Percentiles rank a stretch among this genome's conserved stretches.
These are phyloP conservation scores for Didymella exigua DNA, from an alignment of 2,329 filamentous ascomycete species.

Conservation along the genomic window DNA sequence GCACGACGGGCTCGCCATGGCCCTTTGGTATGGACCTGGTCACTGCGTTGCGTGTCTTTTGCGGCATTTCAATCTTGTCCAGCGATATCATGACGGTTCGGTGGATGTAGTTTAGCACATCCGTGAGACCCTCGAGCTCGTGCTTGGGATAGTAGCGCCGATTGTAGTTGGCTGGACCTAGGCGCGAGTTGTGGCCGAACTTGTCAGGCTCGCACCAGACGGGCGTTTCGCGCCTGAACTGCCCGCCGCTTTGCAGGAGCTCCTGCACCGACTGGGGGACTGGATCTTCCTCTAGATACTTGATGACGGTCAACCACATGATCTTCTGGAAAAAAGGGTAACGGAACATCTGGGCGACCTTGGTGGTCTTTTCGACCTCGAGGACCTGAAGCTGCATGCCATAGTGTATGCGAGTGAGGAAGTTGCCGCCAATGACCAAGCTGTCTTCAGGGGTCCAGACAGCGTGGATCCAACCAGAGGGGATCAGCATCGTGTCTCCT, in stretches of 20 bases:
- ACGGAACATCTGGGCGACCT: constrained; percentile 68
- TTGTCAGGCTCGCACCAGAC: constrained; percentile 65
- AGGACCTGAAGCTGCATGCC: constrained; percentile 69
- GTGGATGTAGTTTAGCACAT: constrained; percentile 66
- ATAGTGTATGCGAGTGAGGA: constrained; percentile 68
- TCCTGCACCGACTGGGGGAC: constrained; percentile 63
- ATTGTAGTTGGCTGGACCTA: constrained; percentile 61
- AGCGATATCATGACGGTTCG: constrained; percentile 66
- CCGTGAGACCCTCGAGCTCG: constrained; percentile 65
- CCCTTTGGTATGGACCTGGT: constrained; percentile 68
- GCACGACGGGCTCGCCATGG: constrained; percentile 64
- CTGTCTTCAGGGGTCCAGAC: constrained; percentile 74
- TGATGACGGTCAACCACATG: constrained; percentile 70
- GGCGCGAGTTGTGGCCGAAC: constrained; percentile 56
- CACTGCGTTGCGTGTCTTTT: constrained; percentile 64
- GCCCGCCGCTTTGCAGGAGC: constrained; percentile 60
- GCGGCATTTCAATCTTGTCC: constrained; percentile 65
- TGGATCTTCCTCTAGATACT: constrained; percentile 68
- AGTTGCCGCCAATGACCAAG: constrained; percentile 73
- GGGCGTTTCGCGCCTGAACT: constrained; percentile 61
- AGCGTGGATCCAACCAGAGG: constrained; percentile 74
- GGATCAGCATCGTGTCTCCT: constrained; percentile 73
- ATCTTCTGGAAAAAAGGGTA: constrained; percentile 73
- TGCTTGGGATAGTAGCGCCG: constrained; percentile 67
- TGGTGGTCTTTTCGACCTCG: constrained; percentile 70